phyloP scores from a whole-genome alignment of 2,329 filamentous ascomycete species.

The Pseudogymnoascus sp. region DNA sequence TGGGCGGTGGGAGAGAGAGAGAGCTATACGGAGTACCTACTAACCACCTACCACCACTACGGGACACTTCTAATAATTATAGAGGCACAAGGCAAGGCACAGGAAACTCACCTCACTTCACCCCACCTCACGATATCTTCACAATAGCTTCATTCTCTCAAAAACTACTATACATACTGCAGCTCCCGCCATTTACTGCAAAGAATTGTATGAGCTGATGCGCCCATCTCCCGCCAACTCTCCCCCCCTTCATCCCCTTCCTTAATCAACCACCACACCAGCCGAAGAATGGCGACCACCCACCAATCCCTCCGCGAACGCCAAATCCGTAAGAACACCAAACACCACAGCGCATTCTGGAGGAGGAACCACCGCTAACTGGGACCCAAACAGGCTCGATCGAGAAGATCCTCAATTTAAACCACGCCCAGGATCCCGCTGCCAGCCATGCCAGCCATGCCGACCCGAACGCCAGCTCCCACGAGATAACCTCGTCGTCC shows the following conservation, averaged over 20 bases:
- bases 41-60: no score
- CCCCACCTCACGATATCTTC: neutral
- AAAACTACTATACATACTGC: neutral
- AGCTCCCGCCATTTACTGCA: neutral
- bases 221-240: neutral
- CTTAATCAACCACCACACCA: neutral
- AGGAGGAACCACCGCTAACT: neutral
- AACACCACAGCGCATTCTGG: slow-evolving; percentile 4
- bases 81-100: neutral
- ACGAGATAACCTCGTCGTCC: slow-evolving; percentile 56
- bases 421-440: slow-evolving; percentile 53
- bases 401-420: slow-evolving; percentile 91
- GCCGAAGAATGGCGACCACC: neutral
- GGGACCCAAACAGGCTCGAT: slow-evolving; percentile 58
- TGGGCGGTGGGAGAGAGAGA: neutral
- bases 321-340: slow-evolving; percentile 52
- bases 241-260: neutral
- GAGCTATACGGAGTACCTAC: neutral
- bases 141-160: neutral
- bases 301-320: slow-evolving; percentile 52
- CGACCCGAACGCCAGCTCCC: slow-evolving; percentile 46
- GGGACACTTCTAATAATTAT: neutral
- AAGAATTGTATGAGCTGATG: neutral
- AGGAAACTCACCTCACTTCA: neutral
- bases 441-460: slow-evolving; percentile 51